A percentile compares a stretch with the other conserved stretches of the same genome.
Evolutionary conservation across 2,329 filamentous ascomycete species (phyloP).

Genomic region (Botryotinia globosa): DNA sequence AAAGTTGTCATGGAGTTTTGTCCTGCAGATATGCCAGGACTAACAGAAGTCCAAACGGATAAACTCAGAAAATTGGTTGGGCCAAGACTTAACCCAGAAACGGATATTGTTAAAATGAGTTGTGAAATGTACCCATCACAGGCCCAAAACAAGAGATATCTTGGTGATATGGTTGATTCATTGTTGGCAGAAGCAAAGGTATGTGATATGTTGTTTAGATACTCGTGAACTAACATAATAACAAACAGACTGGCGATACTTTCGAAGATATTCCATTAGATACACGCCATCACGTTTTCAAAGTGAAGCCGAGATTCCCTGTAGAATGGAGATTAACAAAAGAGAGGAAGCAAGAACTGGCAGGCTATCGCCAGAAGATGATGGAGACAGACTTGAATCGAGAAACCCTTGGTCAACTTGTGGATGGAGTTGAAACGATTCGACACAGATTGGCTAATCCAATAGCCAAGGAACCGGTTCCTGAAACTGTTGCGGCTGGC

Average conservation of each 20-base stretch:
- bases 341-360: conserved; percentile 63
- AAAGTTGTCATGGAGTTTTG: conserved; percentile 95
- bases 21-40: conserved; percentile 64
- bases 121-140: conserved; percentile 85
- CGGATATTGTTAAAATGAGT: conserved; percentile 80
- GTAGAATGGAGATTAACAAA: conserved; percentile 77
- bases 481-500: conserved; percentile 33
- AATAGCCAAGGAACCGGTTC: conserved; percentile 27
- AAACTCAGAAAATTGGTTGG: conserved; percentile 90
- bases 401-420: conserved; percentile 51
- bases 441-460: conserved; percentile 40
- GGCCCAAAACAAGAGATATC: conserved; percentile 95
- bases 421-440: conserved; percentile 57
- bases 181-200: conserved; percentile 73
- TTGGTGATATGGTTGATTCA: conserved; percentile 72
- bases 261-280: conserved; percentile 91
- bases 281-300: conserved; percentile 75
- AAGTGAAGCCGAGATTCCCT: conserved; percentile 69
- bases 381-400: conserved; percentile 54
- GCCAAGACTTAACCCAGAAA: conserved; percentile 81
- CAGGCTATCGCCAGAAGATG: conserved; percentile 54
- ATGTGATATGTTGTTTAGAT: conserved; percentile 27
- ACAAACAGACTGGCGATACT: conserved; percentile 65
- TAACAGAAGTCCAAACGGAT: conserved; percentile 64
- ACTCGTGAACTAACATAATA: conserved; percentile 23